Base-by-base conservation (phyloP, 1,284 basidiomycete species). In the Trametes polyzona region DNA sequence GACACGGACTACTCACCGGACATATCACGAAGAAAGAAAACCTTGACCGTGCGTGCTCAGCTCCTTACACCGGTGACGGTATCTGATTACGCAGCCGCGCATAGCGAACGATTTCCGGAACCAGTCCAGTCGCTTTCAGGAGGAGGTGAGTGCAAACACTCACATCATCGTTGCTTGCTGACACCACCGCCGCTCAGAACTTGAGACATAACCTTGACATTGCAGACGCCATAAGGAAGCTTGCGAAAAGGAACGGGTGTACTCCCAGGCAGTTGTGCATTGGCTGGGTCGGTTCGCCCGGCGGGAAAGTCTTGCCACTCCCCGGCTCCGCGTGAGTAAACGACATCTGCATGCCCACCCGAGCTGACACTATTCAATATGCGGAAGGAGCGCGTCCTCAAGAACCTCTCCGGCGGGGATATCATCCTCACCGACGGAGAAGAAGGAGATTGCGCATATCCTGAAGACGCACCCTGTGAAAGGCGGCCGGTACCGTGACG, bases 221-320 rank as follows among this genome's bases (percentile, higher is more conserved):
- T 14, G 83, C 84, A 2, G 76, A 83, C 21, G 67, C 67, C n/a
- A 67, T 84, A 41, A 63, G 74, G 30, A 67, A 63, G 9, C 71
- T 87, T 30, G 83, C 83, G 0, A 65, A 69, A 40, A 75, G 73
- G 65, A 83, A 81, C 67, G 76, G 75, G 0, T 68, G 83, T 27
- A 82, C 82, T 0, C 70, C 81, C 0, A 78, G 81, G 0, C 86
- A 88, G 68, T 72, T 90, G 14, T 76, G 78, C 33, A 74, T 90
- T 36, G 86, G 86, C 0, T 90, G 86, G 84, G 76, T 87, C 7
- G 67, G 73, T 21, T 67, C 74, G 2, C 74, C 80, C 33, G 79
- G 77, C 14, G 67, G 69, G 24, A 78, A 80, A 40, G 74, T 81
- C 43, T 73, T 85, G 52, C 82, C 83, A 0, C 78, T 85, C 47